Conservation (phyloP, 192 early-diverging fungal genomes). For the Phycomyces blakesleeanus region DNA sequence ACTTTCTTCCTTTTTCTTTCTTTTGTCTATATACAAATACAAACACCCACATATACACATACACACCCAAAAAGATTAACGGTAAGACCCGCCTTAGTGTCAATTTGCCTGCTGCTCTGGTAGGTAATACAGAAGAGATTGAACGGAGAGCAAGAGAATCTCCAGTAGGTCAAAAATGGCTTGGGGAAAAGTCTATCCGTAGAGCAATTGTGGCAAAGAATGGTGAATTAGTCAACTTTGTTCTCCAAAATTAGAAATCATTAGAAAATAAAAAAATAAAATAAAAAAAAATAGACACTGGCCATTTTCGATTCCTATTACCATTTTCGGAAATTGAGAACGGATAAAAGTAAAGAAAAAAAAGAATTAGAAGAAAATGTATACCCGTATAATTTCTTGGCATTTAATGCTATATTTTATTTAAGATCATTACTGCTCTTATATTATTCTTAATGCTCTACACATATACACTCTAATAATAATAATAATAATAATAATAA, state of each 20-base stretch:
- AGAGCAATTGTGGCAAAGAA: conserved; percentile 66
- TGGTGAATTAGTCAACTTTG: conserved; percentile 75
- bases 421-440: too few species aligned
- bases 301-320: background rate
- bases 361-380: too few species aligned
- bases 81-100: conserved; percentile 74
- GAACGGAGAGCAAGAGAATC: conserved; percentile 41
- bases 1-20: conserved; percentile 1
- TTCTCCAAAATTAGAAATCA: conserved; percentile 31
- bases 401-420: too few species aligned
- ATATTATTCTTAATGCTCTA: too few species aligned
- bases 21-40: too few species aligned
- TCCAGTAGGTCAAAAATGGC: conserved; percentile 50
- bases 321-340: background rate
- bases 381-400: too few species aligned
- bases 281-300: background rate
- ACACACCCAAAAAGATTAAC: conserved; percentile 50
- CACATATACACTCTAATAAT: too few species aligned
- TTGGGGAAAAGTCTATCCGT: conserved; percentile 47
- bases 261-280: background rate
- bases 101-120: conserved; percentile 34
- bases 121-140: conserved; percentile 36
- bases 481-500: too few species aligned
- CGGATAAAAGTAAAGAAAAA: too few species aligned
- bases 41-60: too few species aligned